These are phyloP conservation scores for Ustilago shanxiensis DNA, from an alignment of 1,284 basidiomycete species.

Conservation along the genomic window DNA sequence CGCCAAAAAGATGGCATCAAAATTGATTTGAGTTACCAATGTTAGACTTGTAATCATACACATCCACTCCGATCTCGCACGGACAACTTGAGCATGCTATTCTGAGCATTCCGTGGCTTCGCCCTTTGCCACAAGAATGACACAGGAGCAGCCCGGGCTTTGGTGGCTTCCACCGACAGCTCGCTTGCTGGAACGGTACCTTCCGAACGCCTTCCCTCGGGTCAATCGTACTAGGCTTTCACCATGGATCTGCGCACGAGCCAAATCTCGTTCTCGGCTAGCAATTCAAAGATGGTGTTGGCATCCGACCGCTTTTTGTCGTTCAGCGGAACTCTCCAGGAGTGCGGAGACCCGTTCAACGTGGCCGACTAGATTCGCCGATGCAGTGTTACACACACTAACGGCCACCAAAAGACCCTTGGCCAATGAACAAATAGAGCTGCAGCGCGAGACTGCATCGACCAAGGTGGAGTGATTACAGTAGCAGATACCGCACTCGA, in stretches of 20 bases:
- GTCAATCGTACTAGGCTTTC: neutral
- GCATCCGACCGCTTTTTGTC: neutral
- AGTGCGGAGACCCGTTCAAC: neutral
- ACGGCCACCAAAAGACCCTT: neutral
- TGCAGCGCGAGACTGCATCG: neutral
- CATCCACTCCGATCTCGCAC: too few species aligned
- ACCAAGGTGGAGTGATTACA: neutral
- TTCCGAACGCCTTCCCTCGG: neutral
- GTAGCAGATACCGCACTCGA: constrained; percentile 1
- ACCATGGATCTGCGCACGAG: neutral
- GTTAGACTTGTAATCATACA: too few species aligned
- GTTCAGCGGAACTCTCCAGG: neutral
- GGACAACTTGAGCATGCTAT: neutral
- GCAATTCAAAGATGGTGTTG: neutral
- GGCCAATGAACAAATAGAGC: neutral
- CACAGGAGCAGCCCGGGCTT: neutral
- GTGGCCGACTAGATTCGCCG: constrained; percentile 3
- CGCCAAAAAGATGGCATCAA: constrained; percentile 1
- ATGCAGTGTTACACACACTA: constrained; percentile 1
- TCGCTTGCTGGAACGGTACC: neutral
- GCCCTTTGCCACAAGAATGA: constrained; percentile 1
- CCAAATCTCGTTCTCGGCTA: neutral
- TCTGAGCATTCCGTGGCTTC: neutral
- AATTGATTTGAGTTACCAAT: neutral
- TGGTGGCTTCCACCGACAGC: constrained; percentile 2